phyloP scores from a whole-genome alignment of 1,139 yeast species.

The Suhomyces atakaporum region DNA sequence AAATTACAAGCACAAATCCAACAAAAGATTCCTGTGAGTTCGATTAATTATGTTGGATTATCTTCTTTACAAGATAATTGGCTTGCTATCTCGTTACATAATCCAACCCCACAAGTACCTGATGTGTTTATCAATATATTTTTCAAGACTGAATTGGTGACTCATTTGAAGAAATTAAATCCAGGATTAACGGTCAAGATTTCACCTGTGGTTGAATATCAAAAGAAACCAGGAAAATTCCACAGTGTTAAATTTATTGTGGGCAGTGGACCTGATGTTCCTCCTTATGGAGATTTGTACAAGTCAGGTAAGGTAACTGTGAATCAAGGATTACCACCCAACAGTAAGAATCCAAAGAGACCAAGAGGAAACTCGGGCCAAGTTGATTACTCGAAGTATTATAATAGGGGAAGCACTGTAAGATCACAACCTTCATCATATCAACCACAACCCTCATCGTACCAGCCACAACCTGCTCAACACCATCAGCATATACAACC shows the following conservation, averaged over 20 bases:
- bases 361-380: constrained; percentile 53
- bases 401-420: constrained; percentile 31
- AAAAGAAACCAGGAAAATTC: constrained; percentile 85
- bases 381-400: constrained; percentile 49
- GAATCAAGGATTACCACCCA: constrained; percentile 75
- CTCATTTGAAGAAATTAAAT: constrained; percentile 69
- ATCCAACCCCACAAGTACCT: constrained; percentile 57
- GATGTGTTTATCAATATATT: constrained; percentile 80
- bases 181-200: constrained; percentile 62
- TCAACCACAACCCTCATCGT: constrained; percentile 8
- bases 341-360: constrained; percentile 66
- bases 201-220: constrained; percentile 75
- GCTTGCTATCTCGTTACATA: constrained; percentile 70
- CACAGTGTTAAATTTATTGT: constrained; percentile 71
- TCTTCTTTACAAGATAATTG: constrained; percentile 89
- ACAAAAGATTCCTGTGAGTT: constrained; percentile 57
- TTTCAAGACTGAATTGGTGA: constrained; percentile 86
- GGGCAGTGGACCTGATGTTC: constrained; percentile 55
- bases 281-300: constrained; percentile 68
- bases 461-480: constrained; percentile 9
- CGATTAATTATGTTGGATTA: constrained; percentile 65
- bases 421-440: constrained; percentile 12
- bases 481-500: constrained; percentile 12
- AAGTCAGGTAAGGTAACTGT: constrained; percentile 89
- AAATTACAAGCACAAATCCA: constrained; percentile 71